Evolutionary conservation across 257 asterid genomes (phyloP).

Genomic region (Leonotis leonurus): DNA sequence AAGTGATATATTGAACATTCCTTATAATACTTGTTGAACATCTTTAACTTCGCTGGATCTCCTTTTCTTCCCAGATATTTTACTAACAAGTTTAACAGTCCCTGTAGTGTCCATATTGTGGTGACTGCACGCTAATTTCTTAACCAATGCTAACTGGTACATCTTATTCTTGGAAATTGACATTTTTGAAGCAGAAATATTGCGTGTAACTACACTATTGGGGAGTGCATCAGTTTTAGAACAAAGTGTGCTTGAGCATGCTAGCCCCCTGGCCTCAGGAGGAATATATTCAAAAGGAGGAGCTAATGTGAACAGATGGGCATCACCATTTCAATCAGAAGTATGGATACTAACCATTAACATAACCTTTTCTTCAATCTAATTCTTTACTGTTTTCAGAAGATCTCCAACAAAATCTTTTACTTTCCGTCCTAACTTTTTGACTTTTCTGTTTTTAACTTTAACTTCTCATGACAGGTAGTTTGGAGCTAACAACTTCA

Average conservation of each 20-base stretch:
- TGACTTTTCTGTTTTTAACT: slow-evolving; percentile 29
- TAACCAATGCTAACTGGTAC: slow-evolving; percentile 96
- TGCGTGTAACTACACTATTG: slow-evolving; percentile 99
- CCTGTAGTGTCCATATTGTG: slow-evolving; percentile 66
- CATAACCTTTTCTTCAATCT: slow-evolving; percentile 77
- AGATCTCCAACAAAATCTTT: slow-evolving; percentile 29
- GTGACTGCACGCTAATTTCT: slow-evolving; percentile 71
- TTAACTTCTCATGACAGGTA: slow-evolving; percentile 39
- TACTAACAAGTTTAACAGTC: slow-evolving; percentile 50
- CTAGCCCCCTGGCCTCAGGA: slow-evolving; percentile 99
- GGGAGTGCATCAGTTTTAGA: slow-evolving; percentile 99
- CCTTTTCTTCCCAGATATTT: slow-evolving; percentile 19
- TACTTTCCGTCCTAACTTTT: slow-evolving; percentile 32
- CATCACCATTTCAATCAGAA: slow-evolving; percentile 97
- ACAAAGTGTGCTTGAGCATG: slow-evolving; percentile 98
- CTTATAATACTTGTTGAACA: slow-evolving; percentile 7
- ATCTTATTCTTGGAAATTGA: slow-evolving; percentile 97
- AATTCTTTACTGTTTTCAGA: slow-evolving; percentile 48
- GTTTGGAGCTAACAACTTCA: slow-evolving; percentile 51
- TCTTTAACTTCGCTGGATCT: slow-evolving; percentile 20
- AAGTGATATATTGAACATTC: neutral
- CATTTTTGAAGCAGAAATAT: slow-evolving; percentile 99
- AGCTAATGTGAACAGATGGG: slow-evolving; percentile 99
- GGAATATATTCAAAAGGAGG: slow-evolving; percentile 95
- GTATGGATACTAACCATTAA: slow-evolving; percentile 99